Evolutionary conservation across 1,284 basidiomycete species (phyloP).

Genomic region (Dichomitus squalens): DNA sequence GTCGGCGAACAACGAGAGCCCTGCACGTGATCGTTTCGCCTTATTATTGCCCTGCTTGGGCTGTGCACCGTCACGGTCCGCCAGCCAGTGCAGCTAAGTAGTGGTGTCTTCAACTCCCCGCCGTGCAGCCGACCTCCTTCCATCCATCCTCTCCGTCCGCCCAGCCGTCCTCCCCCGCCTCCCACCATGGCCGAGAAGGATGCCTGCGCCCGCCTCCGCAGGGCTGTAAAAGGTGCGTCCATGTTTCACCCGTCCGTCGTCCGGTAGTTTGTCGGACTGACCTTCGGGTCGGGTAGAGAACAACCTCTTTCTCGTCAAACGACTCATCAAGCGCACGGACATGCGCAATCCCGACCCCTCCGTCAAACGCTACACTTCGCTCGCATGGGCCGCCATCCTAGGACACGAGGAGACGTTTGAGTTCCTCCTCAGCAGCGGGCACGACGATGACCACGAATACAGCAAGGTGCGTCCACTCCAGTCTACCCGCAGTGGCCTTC

Average conservation of each 20-base stretch:
- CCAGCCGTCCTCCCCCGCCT: conserved; percentile 8
- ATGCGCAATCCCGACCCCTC: conserved; percentile 86
- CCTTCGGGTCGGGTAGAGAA: conserved; percentile 61
- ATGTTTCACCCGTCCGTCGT: conserved; percentile 16
- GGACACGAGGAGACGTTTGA: conserved; percentile 90
- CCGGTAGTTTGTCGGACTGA: conserved; percentile 18
- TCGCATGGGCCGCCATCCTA: conserved; percentile 86
- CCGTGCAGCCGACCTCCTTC: conserved; percentile 13
- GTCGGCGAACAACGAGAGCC: too few relatives aligned
- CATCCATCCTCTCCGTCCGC: conserved; percentile 14
- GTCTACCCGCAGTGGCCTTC: conserved; percentile 3
- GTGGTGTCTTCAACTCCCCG: conserved; percentile 15
- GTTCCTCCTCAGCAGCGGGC: conserved; percentile 79
- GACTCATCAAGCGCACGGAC: conserved; percentile 79
- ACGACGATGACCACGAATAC: conserved; percentile 65
- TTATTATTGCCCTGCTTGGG: conserved; percentile 26
- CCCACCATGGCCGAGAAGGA: conserved; percentile 78
- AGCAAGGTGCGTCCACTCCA: conserved; percentile 65
- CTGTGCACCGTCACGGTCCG: conserved; percentile 28
- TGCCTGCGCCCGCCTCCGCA: conserved; percentile 69
- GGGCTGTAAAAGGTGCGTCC: conserved; percentile 73
- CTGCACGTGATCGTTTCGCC: conserved; percentile 25
- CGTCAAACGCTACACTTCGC: conserved; percentile 75
- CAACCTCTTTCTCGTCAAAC: conserved; percentile 86
- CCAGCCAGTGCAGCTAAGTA: conserved; percentile 18